Percentiles rank a stretch among this genome's conserved stretches.
Conservation (phyloP, 1,139 yeast species). For the Magnusiomyces magnusii region DNA sequence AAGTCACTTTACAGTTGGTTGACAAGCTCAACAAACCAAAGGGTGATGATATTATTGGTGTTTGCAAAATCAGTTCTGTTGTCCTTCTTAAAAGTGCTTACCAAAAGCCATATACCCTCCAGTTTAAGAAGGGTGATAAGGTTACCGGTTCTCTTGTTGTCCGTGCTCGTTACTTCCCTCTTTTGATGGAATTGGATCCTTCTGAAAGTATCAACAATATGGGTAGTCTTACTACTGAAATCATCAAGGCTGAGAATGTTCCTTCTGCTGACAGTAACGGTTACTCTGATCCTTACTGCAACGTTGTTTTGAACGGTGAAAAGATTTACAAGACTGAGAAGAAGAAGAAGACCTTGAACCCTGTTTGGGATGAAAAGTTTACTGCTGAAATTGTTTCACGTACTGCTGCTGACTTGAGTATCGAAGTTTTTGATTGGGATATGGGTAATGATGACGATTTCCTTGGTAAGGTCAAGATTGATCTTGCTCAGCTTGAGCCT, state of each 20-base stretch:
- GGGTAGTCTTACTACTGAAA: conserved; percentile 62
- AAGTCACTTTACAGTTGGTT: conserved; percentile 52
- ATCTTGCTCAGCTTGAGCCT: conserved; percentile 55
- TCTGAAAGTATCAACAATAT: conserved; percentile 68
- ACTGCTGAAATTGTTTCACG: conserved; percentile 50
- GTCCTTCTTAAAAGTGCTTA: conserved; percentile 63
- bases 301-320: conserved; percentile 56
- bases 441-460: conserved; percentile 80
- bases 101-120: conserved; percentile 48
- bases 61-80: conserved; percentile 56
- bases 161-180: conserved; percentile 75
- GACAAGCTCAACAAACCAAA: conserved; percentile 43
- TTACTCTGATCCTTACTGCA: conserved; percentile 84
- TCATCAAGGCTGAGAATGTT: conserved; percentile 60
- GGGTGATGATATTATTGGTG: conserved; percentile 53
- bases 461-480: conserved; percentile 59
- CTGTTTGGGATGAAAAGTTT: conserved; percentile 70
- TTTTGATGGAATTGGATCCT: conserved; percentile 53
- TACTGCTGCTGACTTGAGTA: conserved; percentile 49
- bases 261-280: conserved; percentile 85
- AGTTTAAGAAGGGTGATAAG: conserved; percentile 44
- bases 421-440: conserved; percentile 82
- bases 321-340: conserved; percentile 68
- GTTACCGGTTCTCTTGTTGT: conserved; percentile 49
- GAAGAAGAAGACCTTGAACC: conserved; percentile 77